phyloP scores from a whole-genome alignment of 148 eudicot species.

The Rheum nobile region DNA sequence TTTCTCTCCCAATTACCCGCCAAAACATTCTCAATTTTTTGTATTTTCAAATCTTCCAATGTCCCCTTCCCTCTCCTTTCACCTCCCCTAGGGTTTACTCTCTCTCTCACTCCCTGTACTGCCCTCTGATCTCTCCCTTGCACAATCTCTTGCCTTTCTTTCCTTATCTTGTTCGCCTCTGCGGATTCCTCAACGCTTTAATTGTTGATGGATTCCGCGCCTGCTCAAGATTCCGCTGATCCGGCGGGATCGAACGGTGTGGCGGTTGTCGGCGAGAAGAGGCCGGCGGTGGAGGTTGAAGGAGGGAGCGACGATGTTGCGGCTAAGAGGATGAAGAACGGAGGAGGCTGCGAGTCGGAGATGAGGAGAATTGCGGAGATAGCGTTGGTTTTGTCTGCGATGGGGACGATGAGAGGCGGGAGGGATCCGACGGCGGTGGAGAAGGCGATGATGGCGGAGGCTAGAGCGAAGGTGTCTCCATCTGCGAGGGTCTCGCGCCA shows the following conservation, averaged over 20 bases:
- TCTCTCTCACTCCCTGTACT: slow-evolving; percentile 10
- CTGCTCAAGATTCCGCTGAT: slow-evolving; percentile 16
- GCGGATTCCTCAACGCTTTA: background rate
- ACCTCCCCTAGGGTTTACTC: slow-evolving; percentile 63
- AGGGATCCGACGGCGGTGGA: slow-evolving; percentile 50
- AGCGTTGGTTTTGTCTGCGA: slow-evolving; percentile 66
- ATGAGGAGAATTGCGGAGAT: slow-evolving; percentile 72
- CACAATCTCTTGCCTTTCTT: slow-evolving; percentile 21
- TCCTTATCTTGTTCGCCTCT: background rate
- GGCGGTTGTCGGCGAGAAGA: slow-evolving; percentile 21
- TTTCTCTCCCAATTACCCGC: slow-evolving; percentile 20
- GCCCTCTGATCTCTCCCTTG: slow-evolving; percentile 21
- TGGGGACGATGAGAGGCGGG: slow-evolving; percentile 85
- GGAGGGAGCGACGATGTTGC: slow-evolving; percentile 16
- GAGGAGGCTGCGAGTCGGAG: slow-evolving; percentile 17
- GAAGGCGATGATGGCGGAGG: slow-evolving; percentile 68
- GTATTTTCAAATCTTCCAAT: slow-evolving; percentile 10
- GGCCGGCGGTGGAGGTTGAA: slow-evolving; percentile 10
- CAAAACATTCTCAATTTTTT: slow-evolving; percentile 23
- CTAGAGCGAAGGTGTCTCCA: slow-evolving; percentile 44
- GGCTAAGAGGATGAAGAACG: slow-evolving; percentile 22
- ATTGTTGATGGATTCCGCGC: slow-evolving; percentile 20
- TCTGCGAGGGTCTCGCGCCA: slow-evolving; percentile 56
- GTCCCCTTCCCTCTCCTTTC: slow-evolving; percentile 6
- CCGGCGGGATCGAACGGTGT: too few species aligned